Conservation (phyloP, 2,329 filamentous ascomycete species). For the Leptographium procerum region DNA sequence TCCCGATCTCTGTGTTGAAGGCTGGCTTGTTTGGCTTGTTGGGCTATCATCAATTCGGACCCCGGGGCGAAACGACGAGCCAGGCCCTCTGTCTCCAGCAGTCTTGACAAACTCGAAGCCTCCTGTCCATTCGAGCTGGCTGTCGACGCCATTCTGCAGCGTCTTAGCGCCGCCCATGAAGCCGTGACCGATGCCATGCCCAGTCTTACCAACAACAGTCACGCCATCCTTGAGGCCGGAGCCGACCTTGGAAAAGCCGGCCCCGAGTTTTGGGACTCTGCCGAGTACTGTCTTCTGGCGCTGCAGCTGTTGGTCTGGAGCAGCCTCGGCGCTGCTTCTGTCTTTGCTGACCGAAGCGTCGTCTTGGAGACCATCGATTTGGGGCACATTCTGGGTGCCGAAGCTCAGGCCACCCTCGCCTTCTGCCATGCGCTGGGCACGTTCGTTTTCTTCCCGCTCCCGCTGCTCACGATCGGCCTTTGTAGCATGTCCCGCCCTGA, state of each 20-base stretch:
- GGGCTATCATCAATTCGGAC: not conserved
- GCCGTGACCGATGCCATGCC: conserved; percentile 37
- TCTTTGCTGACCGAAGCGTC: conserved; percentile 11
- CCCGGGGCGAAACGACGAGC: not conserved
- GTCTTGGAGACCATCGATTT: conserved; percentile 25
- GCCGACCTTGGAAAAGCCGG: conserved; percentile 30
- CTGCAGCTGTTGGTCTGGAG: not conserved
- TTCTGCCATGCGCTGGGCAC: conserved; percentile 39
- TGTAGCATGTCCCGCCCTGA: conserved; percentile 34
- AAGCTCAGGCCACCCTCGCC: conserved; percentile 36
- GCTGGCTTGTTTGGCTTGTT: not conserved
- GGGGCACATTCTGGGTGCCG: conserved; percentile 42
- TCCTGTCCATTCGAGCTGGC: conserved; percentile 41
- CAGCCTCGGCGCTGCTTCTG: conserved; percentile 6
- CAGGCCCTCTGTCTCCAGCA: conserved; percentile 3
- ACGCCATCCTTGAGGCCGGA: conserved; percentile 20
- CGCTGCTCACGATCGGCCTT: conserved; percentile 39
- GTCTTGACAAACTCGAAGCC: conserved; percentile 32
- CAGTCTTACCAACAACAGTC: conserved; percentile 25
- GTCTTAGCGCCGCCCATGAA: conserved; percentile 36
- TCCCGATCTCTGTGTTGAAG: not conserved
- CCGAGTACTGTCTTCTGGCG: conserved; percentile 16
- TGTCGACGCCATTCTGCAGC: conserved; percentile 37
- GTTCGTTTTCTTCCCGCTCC: conserved; percentile 35
- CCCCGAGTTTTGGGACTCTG: conserved; percentile 21